A percentile compares a stretch with the other conserved stretches of the same genome.
Conservation (phyloP, 2,329 filamentous ascomycete species). For the Apiospora koreana region DNA sequence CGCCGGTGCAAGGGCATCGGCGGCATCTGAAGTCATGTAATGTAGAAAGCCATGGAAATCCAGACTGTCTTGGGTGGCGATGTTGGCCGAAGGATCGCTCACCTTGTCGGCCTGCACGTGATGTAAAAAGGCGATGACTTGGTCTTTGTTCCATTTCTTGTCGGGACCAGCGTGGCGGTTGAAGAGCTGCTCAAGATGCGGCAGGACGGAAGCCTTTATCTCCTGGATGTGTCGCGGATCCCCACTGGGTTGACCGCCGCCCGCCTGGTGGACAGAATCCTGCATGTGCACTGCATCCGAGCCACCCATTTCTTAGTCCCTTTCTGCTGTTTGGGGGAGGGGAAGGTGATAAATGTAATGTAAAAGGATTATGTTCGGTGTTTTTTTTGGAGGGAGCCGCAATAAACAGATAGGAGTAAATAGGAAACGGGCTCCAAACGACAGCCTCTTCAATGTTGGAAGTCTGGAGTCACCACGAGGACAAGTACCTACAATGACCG, state of each 20-base stretch:
- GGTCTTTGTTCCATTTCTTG: slow-evolving; percentile 46
- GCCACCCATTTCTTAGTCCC: slow-evolving; percentile 2
- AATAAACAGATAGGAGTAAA: neutral
- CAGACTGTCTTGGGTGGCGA: slow-evolving; percentile 36
- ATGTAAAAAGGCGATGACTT: slow-evolving; percentile 47
- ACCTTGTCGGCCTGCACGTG: slow-evolving; percentile 45
- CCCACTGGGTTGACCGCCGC: slow-evolving; percentile 46
- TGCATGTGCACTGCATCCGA: neutral
- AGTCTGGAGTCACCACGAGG: neutral
- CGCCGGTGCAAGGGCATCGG: slow-evolving; percentile 43
- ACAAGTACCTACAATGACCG: too few species aligned
- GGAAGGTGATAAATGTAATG: neutral
- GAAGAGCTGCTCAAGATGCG: slow-evolving; percentile 47
- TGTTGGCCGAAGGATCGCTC: slow-evolving; percentile 29
- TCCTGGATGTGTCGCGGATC: slow-evolving; percentile 41
- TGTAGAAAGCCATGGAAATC: slow-evolving; percentile 50
- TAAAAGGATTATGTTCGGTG: neutral
- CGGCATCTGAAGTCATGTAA: slow-evolving; percentile 57
- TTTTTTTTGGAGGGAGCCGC: neutral
- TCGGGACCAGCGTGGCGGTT: slow-evolving; percentile 39
- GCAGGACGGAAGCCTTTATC: slow-evolving; percentile 40
- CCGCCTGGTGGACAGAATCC: slow-evolving; percentile 37
- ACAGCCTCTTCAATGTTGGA: neutral
- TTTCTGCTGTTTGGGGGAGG: too few species aligned
- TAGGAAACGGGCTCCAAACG: neutral